Conservation (phyloP, 2,329 filamentous ascomycete species). For the Aspergillus sp. region DNA sequence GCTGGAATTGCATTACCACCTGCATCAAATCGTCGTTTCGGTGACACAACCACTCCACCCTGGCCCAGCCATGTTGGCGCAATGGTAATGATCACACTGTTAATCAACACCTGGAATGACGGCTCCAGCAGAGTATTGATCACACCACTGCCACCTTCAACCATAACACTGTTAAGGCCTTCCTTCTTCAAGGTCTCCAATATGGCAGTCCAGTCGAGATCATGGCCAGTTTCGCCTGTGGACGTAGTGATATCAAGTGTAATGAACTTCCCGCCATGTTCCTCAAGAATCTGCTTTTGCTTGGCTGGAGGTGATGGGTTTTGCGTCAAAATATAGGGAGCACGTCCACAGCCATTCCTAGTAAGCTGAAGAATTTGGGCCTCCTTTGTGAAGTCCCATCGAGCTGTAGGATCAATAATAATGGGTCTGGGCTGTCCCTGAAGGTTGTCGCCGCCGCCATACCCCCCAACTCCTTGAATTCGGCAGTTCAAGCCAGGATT, state of each 20-base stretch:
- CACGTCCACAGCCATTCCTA: constrained; percentile 56
- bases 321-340: constrained; percentile 60
- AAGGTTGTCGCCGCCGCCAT: constrained; percentile 45
- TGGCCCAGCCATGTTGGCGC: constrained; percentile 79
- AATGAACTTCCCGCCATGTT: constrained; percentile 26
- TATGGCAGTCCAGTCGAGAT: constrained; percentile 54
- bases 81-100: constrained; percentile 78
- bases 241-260: constrained; percentile 13
- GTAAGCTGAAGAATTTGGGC: constrained; percentile 62
- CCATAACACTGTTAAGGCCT: constrained; percentile 71
- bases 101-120: constrained; percentile 51
- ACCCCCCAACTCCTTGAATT: constrained; percentile 52
- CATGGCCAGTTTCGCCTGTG: constrained; percentile 6
- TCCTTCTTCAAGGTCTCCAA: constrained; percentile 49
- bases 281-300: constrained; percentile 17
- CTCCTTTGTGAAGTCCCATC: constrained; percentile 57
- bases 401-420: constrained; percentile 65
- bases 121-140: constrained; percentile 70
- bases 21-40: constrained; percentile 48
- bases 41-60: constrained; percentile 72
- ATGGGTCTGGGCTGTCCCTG: constrained; percentile 67
- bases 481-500: constrained; percentile 81
- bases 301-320: constrained; percentile 7
- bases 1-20: constrained; percentile 53
- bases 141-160: constrained; percentile 75